A percentile compares a stretch with the other conserved stretches of the same genome.
Evolutionary conservation across 495 filamentous ascomycete species (phyloP).

Genomic region (Trichocladium antarcticum): DNA sequence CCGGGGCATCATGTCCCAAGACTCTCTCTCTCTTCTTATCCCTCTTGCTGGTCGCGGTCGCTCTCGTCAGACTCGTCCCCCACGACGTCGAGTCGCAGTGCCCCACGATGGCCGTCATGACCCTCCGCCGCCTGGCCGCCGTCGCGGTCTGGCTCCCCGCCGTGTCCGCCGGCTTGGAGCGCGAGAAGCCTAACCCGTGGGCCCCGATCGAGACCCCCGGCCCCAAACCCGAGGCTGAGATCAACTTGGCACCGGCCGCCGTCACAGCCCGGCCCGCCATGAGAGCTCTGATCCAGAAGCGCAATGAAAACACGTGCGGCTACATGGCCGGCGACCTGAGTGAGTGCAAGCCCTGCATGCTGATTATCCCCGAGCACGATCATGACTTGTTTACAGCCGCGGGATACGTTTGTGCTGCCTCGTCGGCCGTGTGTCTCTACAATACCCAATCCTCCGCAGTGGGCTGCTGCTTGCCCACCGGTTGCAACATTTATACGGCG

Average conservation of each 20-base stretch:
- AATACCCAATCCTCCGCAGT: conserved; percentile 5
- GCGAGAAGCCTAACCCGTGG: background rate
- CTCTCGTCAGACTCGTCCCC: background rate
- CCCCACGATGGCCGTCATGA: conserved; percentile 7
- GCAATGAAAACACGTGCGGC: conserved; percentile 5
- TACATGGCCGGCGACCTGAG: background rate
- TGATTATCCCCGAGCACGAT: background rate
- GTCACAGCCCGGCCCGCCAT: background rate
- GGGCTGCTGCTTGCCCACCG: conserved; percentile 9
- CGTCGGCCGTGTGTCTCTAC: conserved; percentile 1
- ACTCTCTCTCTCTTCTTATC: no score
- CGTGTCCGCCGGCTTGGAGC: conserved; percentile 4
- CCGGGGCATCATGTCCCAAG: no score
- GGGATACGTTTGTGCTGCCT: no score
- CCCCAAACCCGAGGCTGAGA: background rate
- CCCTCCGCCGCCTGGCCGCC: conserved; percentile 8
- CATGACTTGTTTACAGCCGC: no score
- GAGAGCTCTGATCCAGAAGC: background rate
- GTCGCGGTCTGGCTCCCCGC: conserved; percentile 7
- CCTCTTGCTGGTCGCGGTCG: no score
- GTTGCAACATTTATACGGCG: conserved; percentile 5
- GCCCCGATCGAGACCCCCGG: conserved; percentile 1
- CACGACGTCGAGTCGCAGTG: background rate
- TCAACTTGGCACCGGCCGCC: background rate
- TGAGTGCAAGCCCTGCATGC: background rate